Evolutionary conservation across 495 filamentous ascomycete species (phyloP).

Genomic region (Podospora pseudopauciseta): DNA sequence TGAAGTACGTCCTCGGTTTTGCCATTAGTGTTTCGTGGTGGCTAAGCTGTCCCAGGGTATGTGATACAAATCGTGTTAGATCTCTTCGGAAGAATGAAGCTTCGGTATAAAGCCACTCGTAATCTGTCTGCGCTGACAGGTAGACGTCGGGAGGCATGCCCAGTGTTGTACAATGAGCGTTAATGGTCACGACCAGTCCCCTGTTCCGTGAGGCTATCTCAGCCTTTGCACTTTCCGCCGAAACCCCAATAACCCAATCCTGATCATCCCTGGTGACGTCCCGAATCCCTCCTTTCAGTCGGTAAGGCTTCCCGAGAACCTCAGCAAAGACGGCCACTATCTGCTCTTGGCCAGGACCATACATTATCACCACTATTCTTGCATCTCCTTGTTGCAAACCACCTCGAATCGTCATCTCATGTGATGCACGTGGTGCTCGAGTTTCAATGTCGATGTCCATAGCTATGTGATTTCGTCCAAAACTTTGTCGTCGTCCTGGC

Average conservation of each 20-base stretch:
- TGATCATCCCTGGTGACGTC: constrained; percentile 48
- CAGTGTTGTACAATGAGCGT: constrained; percentile 68
- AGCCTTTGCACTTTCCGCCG: constrained; percentile 48
- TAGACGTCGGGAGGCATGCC: constrained; percentile 61
- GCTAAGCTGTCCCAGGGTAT: constrained; percentile 70
- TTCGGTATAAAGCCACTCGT: constrained; percentile 77
- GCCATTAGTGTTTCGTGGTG: constrained; percentile 71
- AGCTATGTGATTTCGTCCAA: constrained; percentile 23
- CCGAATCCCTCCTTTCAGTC: constrained; percentile 50
- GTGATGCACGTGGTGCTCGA: constrained; percentile 22
- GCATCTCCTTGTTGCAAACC: constrained; percentile 45
- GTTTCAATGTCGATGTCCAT: constrained; percentile 31
- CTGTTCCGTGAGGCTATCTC: constrained; percentile 51
- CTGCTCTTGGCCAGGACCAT: constrained; percentile 56
- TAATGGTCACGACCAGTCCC: constrained; percentile 57
- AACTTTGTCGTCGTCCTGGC: constrained; percentile 33
- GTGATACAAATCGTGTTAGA: constrained; percentile 68
- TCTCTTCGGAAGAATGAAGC: constrained; percentile 69
- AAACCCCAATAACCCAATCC: constrained; percentile 57
- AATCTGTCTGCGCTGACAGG: constrained; percentile 64
- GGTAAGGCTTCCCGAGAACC: constrained; percentile 63
- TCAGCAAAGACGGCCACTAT: constrained; percentile 67
- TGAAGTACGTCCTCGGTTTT: constrained; percentile 73
- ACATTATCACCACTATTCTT: constrained; percentile 58
- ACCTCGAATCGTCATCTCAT: constrained; percentile 32